Conservation (phyloP, 31 red algal species). For the Endocladia muricata region DNA sequence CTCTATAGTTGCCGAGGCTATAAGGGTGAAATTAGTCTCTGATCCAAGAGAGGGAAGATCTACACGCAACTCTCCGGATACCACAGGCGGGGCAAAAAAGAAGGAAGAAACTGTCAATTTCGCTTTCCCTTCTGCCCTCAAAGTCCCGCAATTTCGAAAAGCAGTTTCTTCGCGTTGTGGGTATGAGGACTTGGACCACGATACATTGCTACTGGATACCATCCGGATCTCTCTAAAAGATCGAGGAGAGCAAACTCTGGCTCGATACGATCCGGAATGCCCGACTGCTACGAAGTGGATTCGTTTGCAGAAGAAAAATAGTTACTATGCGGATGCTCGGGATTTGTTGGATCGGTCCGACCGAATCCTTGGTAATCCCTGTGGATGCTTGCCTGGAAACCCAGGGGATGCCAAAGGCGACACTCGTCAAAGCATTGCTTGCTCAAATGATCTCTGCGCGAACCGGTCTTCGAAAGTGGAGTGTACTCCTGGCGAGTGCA, state of each 20-base stretch:
- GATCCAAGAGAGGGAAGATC: neutral
- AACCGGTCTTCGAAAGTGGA: slow-evolving; percentile 75
- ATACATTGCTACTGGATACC: slow-evolving; percentile 5
- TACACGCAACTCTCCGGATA: neutral
- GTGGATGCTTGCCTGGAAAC: slow-evolving; percentile 54
- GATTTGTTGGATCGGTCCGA: slow-evolving; percentile 44
- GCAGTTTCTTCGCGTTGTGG: slow-evolving; percentile 16
- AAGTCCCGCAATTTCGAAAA: neutral
- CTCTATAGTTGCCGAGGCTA: slow-evolving; percentile 8
- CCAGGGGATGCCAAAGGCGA: slow-evolving; percentile 19
- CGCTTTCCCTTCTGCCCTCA: slow-evolving; percentile 18
- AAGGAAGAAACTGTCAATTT: neutral
- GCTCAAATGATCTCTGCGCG: slow-evolving; percentile 66
- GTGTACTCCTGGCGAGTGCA: slow-evolving; percentile 69
- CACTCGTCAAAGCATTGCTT: slow-evolving; percentile 35
- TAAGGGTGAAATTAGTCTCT: slow-evolving; percentile 3
- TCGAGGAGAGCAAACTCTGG: slow-evolving; percentile 15
- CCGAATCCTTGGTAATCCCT: slow-evolving; percentile 24
- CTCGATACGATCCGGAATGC: slow-evolving; percentile 28
- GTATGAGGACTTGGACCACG: slow-evolving; percentile 29
- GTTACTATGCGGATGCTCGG: slow-evolving; percentile 40
- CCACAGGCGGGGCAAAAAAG: neutral
- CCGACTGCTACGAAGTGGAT: slow-evolving; percentile 30
- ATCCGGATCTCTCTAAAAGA: neutral
- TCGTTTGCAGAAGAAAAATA: slow-evolving; percentile 41